phyloP scores from a whole-genome alignment of 1,284 basidiomycete species.

The Meira miltonrushii region DNA sequence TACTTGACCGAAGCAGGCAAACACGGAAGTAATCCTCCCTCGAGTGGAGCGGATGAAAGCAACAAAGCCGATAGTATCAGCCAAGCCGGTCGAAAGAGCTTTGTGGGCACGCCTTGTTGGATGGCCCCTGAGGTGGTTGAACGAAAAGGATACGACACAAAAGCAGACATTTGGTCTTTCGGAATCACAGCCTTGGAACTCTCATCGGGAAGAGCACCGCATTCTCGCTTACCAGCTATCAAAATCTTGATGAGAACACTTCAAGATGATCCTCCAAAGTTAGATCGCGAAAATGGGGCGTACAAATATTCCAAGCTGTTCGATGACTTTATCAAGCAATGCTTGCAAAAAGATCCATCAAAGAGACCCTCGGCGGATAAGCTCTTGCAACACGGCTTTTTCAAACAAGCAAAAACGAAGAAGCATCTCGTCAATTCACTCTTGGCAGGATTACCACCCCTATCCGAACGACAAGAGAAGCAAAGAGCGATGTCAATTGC shows the following conservation, averaged over 20 bases:
- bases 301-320: conserved; percentile 74
- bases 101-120: conserved; percentile 89
- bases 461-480: conserved; percentile 35
- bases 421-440: conserved; percentile 69
- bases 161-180: conserved; percentile 84
- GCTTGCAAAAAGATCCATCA: conserved; percentile 73
- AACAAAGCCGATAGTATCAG: conserved; percentile 19
- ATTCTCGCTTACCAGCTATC: conserved; percentile 69
- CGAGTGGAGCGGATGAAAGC: neutral
- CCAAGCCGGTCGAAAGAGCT: conserved; percentile 66
- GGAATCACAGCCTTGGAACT: conserved; percentile 80
- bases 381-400: conserved; percentile 72
- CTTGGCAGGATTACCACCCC: conserved; percentile 54
- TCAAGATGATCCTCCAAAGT: conserved; percentile 58
- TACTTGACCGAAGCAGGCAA: conserved; percentile 61
- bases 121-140: conserved; percentile 88
- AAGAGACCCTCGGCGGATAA: conserved; percentile 72
- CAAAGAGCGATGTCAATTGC: conserved; percentile 29
- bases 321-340: conserved; percentile 73
- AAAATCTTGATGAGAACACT: conserved; percentile 66
- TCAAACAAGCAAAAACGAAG: conserved; percentile 70
- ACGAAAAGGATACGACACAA: conserved; percentile 71
- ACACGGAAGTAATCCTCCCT: conserved; percentile 14
- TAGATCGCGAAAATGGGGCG: conserved; percentile 67
- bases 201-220: conserved; percentile 73